Evolutionary conservation across 257 asterid species (phyloP).

Genomic region (Cruciata laevipes): DNA sequence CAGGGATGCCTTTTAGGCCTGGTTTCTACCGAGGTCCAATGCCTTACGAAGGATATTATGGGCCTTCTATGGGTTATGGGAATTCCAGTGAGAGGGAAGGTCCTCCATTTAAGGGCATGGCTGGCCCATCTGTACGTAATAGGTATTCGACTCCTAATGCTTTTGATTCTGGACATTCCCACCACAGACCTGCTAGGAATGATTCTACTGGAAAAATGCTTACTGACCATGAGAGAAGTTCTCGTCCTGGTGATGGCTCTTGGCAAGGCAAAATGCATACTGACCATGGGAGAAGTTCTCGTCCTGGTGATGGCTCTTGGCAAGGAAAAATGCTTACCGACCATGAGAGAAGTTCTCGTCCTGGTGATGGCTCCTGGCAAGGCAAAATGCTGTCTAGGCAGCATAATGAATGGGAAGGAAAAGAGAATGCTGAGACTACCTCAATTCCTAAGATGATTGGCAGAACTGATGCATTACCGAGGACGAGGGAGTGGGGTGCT

Average conservation of each 20-base stretch:
- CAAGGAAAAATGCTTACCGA: conserved; percentile 34
- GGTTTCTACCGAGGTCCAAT: conserved; percentile 78
- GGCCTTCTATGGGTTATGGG: conserved; percentile 79
- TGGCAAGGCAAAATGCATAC: conserved; percentile 19
- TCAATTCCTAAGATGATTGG: conserved; percentile 31
- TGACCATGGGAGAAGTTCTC: no score
- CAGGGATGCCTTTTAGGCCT: conserved; percentile 79
- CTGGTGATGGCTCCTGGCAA: conserved; percentile 41
- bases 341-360: conserved; percentile 39
- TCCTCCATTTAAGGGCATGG: conserved; percentile 64
- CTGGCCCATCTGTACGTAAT: conserved; percentile 52
- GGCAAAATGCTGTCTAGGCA: conserved; percentile 42
- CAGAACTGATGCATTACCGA: conserved; percentile 24
- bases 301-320: no score
- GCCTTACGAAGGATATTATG: conserved; percentile 74
- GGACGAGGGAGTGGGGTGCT: conserved; percentile 75
- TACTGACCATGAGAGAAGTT: no score
- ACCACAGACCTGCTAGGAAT: conserved; percentile 41
- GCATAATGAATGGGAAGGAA: conserved; percentile 39
- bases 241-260: no score
- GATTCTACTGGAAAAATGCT: conserved; percentile 22
- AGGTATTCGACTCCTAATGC: conserved; percentile 47
- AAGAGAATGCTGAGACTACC: conserved; percentile 45
- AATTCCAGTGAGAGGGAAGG: conserved; percentile 56
- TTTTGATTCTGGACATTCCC: conserved; percentile 49